Conservation (phyloP, 2,329 filamentous ascomycete genomes). For the Claviceps fusiformis region DNA sequence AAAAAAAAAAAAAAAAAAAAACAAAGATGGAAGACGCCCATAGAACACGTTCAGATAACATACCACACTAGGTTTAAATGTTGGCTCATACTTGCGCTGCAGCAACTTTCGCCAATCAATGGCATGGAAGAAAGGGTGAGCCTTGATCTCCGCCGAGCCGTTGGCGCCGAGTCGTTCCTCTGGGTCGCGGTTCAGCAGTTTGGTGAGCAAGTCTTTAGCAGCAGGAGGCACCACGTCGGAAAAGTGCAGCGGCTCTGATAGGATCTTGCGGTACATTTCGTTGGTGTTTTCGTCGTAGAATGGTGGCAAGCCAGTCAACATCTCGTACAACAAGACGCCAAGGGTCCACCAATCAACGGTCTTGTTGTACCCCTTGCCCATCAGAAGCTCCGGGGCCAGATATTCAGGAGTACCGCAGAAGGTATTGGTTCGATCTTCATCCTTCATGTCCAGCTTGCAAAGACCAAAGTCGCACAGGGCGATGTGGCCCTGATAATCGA, state of each 20-base stretch:
- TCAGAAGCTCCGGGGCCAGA: conserved; percentile 81
- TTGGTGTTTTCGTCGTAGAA: conserved; percentile 99
- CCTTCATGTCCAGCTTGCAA: conserved; percentile 98
- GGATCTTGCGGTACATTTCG: conserved; percentile 98
- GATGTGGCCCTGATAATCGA: conserved; percentile 96
- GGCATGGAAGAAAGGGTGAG: conserved; percentile 96
- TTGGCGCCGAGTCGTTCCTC: conserved; percentile 81
- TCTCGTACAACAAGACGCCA: conserved; percentile 92
- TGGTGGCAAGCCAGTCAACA: conserved; percentile 91
- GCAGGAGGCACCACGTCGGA: conserved; percentile 88
- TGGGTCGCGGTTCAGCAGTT: conserved; percentile 83
- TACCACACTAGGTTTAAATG: conserved; percentile 94
- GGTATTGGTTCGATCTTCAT: conserved; percentile 94
- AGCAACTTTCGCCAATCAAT: conserved; percentile 98
- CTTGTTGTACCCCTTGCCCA: conserved; percentile 94
- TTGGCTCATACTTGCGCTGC: conserved; percentile 95
- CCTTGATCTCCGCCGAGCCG: conserved; percentile 94
- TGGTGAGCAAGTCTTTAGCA: conserved; percentile 81
- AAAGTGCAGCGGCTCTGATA: conserved; percentile 91
- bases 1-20: background rate
- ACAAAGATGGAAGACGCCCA: background rate
- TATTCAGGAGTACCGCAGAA: conserved; percentile 98
- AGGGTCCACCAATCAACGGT: conserved; percentile 99
- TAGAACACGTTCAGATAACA: conserved; percentile 26
- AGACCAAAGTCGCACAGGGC: conserved; percentile 95